These are phyloP conservation scores for Penicillium canariense DNA, from an alignment of 495 filamentous ascomycete species.

Conservation along the genomic window DNA sequence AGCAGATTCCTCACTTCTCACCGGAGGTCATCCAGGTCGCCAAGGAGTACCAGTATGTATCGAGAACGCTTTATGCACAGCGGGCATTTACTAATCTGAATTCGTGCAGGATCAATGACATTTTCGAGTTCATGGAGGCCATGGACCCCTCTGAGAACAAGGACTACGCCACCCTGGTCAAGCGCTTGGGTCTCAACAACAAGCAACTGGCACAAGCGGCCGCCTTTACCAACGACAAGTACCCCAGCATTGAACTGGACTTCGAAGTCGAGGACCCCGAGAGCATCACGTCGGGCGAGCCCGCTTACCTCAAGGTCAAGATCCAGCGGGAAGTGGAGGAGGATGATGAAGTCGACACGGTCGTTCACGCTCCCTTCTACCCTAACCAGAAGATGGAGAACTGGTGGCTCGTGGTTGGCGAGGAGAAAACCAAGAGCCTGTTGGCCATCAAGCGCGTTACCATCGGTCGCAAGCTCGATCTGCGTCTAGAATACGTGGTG, in stretches of 20 bases:
- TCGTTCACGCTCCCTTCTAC: conserved; percentile 95
- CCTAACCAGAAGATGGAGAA: conserved; percentile 92
- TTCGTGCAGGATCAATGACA: conserved; percentile 67
- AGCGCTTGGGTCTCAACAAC: conserved; percentile 74
- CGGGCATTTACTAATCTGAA: conserved; percentile 34
- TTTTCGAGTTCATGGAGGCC: conserved; percentile 97
- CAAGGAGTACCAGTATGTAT: conserved; percentile 72
- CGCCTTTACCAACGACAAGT: conserved; percentile 93
- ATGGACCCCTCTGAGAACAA: conserved; percentile 93
- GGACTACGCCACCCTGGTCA: conserved; percentile 70
- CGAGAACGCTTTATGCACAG: background rate
- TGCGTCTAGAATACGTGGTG: conserved; percentile 83
- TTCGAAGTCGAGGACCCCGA: conserved; percentile 83
- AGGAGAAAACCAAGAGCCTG: conserved; percentile 78
- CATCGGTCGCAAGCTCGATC: conserved; percentile 71
- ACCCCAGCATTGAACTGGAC: conserved; percentile 88
- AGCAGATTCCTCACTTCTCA: conserved; percentile 95
- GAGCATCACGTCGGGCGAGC: conserved; percentile 71
- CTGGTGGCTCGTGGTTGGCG: conserved; percentile 93
- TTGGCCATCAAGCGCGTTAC: conserved; percentile 94
- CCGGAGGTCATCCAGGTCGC: conserved; percentile 79
- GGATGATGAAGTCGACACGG: conserved; percentile 71
- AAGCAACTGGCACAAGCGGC: conserved; percentile 85
- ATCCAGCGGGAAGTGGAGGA: conserved; percentile 83
- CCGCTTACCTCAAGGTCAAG: conserved; percentile 80